phyloP scores from a whole-genome alignment of 139 green algal genomes.

The Volvox africanus region DNA sequence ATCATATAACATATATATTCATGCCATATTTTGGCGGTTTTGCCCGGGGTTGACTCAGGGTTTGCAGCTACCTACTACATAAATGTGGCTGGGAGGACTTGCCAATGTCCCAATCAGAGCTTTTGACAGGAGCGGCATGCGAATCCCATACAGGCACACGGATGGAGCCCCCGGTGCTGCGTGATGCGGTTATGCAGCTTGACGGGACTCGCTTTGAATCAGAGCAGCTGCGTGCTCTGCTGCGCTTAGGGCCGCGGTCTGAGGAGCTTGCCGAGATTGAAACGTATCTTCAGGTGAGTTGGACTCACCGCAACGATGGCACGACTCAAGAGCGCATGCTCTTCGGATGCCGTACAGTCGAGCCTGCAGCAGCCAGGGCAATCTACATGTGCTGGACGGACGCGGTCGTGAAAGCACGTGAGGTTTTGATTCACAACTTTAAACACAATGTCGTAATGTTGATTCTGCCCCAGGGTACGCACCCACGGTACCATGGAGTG shows the following conservation, averaged over 20 bases:
- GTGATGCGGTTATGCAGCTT: conserved; percentile 68
- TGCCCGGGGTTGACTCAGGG: too few relatives aligned
- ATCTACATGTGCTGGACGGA: too few relatives aligned
- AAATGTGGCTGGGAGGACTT: too few relatives aligned
- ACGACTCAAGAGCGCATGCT: too few relatives aligned
- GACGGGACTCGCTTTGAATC: conserved; percentile 70
- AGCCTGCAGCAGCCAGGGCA: too few relatives aligned
- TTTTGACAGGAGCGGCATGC: background rate
- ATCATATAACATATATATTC: background rate
- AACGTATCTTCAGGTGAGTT: conserved; percentile 63
- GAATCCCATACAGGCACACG: conserved; percentile 26
- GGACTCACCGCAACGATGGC: too few relatives aligned
- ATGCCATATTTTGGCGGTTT: too few relatives aligned
- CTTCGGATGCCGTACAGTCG: too few relatives aligned
- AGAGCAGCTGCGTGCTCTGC: conserved; percentile 79
- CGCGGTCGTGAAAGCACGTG: too few relatives aligned
- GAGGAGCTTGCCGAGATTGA: conserved; percentile 72
- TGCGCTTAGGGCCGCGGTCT: conserved; percentile 70
- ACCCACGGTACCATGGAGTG: conserved; percentile 68
- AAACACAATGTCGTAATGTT: too few relatives aligned
- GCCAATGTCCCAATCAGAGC: background rate
- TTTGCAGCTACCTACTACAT: too few relatives aligned
- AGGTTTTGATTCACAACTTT: too few relatives aligned
- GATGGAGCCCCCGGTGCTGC: conserved; percentile 2
- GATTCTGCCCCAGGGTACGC: conserved; percentile 62